Percentiles rank a stretch among this genome's conserved stretches.
Conservation (phyloP, 805 yeast species). For the Candida andamanensis region DNA sequence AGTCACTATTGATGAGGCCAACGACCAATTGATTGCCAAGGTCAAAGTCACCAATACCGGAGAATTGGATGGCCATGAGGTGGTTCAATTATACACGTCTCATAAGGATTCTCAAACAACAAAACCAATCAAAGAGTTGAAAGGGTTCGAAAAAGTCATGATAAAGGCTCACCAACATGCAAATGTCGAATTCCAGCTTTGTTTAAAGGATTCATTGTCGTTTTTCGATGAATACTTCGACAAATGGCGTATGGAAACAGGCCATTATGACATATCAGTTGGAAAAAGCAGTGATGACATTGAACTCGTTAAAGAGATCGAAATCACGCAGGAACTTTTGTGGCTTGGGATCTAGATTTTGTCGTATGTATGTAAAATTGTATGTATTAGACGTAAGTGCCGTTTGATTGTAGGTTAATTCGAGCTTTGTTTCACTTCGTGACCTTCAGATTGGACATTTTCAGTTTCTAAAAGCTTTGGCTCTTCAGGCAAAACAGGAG, state of each 20-base stretch:
- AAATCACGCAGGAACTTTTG: conserved; percentile 5
- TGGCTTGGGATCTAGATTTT: conserved; percentile 12
- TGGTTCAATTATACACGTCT: conserved; percentile 23
- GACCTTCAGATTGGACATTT: no score
- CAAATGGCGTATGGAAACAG: conserved; percentile 23
- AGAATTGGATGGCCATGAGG: conserved; percentile 21
- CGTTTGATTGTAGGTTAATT: no score
- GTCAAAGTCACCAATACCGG: conserved; percentile 22
- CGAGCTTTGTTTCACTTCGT: no score
- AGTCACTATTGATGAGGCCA: conserved; percentile 13
- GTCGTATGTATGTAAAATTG: no score
- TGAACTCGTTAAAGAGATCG: conserved; percentile 4
- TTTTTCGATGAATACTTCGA: conserved; percentile 24
- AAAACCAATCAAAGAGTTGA: conserved; percentile 25
- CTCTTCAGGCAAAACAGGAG: background rate
- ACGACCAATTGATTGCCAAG: conserved; percentile 13
- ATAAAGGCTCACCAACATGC: conserved; percentile 15
- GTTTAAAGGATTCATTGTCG: conserved; percentile 23
- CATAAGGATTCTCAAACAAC: conserved; percentile 14
- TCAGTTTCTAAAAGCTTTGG: no score
- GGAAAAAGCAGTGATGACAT: conserved; percentile 20
- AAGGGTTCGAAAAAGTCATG: conserved; percentile 24
- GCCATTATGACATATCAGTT: conserved; percentile 19
- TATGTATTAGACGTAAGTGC: no score
- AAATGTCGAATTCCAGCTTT: conserved; percentile 13